Evolutionary conservation across 1,284 basidiomycete genomes (phyloP).

Genomic region (Leucoagaricus sp.): DNA sequence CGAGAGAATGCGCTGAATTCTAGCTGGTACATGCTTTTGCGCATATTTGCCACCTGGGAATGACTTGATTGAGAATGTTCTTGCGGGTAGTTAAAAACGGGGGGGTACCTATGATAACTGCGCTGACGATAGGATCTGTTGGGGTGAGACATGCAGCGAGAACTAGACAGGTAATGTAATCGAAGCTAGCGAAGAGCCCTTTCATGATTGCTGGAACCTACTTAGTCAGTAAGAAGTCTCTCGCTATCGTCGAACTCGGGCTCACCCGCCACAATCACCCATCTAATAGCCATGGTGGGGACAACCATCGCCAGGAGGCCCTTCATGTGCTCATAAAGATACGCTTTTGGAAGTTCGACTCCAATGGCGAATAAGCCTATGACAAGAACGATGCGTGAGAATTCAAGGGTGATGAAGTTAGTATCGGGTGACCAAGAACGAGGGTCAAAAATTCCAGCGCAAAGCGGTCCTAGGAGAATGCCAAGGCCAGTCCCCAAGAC

Average conservation of each 20-base stretch:
- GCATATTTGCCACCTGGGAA: not conserved
- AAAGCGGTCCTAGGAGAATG: conserved; percentile 70
- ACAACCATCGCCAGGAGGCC: conserved; percentile 67
- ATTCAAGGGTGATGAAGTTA: conserved; percentile 76
- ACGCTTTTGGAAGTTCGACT: conserved; percentile 68
- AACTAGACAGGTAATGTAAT: conserved; percentile 74
- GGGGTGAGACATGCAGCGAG: conserved; percentile 92
- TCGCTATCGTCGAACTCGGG: not conserved
- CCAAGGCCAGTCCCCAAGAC: conserved; percentile 81
- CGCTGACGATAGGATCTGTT: conserved; percentile 86
- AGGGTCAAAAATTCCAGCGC: conserved; percentile 78
- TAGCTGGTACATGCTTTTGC: conserved; percentile 81
- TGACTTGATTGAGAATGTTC: not conserved
- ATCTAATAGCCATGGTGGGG: conserved; percentile 80
- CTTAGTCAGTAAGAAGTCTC: not conserved
- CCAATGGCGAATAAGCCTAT: conserved; percentile 75
- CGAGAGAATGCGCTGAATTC: conserved; percentile 83
- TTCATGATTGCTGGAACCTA: conserved; percentile 55
- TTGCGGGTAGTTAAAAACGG: not conserved
- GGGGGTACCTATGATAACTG: conserved; percentile 53
- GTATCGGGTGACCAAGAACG: conserved; percentile 64
- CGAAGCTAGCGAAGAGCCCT: conserved; percentile 69
- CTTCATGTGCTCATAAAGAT: conserved; percentile 62
- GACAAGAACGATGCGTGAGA: conserved; percentile 70
- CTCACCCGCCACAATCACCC: conserved; percentile 65